Evolutionary conservation across 2,329 filamentous ascomycete genomes (phyloP), one percentile per base, ranked within the genome.

Genomic region (Cordyceps cateniannulata): DNA sequence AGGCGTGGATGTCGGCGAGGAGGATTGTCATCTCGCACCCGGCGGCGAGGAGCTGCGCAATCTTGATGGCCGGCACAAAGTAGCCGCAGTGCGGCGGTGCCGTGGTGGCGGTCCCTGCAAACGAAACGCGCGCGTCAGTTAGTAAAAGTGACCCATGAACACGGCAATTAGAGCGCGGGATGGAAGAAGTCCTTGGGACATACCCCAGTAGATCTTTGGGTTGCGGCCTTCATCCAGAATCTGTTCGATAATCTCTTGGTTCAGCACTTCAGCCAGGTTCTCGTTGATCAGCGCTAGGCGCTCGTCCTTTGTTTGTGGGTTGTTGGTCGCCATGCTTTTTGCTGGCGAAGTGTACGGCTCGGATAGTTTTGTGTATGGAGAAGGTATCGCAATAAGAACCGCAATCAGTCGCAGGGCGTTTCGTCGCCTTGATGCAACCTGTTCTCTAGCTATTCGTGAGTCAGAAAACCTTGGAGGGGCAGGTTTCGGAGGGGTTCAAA

Each of bases 51-150:
- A 96, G 86, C 72, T 97, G 88, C 44, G 91, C 92, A 64, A 97
- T 89, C 76, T 97, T 97, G 71, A 96, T 85, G 67, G 89, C 88
- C 6, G 92, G 88, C 10, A 95, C 89, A 64, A 96, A 90, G 81
- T 96, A 96, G 67, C 91, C 93, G 72, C 86, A 90, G 74, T 97
- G 93, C 59, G 92, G 92, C 63, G 87, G 83, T n/a, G 91, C 91
- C 0, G 91, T 96, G 18, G 91, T 91, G 20, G 90, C 90, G 44
- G 89, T 93, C 47, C 89, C 84, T 84, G 57, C 40, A 48, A 22
- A 47, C 4, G 16, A 42, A 35, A 35, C 8, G 10, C 29, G 10
- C 25, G 24, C 3, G 24, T 10, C 16, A 5, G 54, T 57, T 38
- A 57, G 54, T 42, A 24, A 27, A 27, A n/a, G 22, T 7, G 12